phyloP scores from a whole-genome alignment of 768 basidiomycete species.

The Leccinum subtestaceum region DNA sequence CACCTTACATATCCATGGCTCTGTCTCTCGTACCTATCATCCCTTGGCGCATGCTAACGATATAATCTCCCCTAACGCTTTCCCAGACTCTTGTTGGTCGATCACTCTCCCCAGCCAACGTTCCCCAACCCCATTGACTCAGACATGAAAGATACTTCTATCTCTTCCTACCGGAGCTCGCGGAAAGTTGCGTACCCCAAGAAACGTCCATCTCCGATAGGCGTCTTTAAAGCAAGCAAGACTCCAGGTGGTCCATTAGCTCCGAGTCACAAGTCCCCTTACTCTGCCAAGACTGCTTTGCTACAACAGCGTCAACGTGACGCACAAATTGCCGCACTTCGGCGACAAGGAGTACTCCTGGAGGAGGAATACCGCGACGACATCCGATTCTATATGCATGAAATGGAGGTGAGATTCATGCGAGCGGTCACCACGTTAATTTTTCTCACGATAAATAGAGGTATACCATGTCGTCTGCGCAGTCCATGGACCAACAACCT shows the following conservation, averaged over 20 bases:
- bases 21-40: slow-evolving; percentile 1
- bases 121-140: slow-evolving; percentile 20
- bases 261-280: slow-evolving; percentile 59
- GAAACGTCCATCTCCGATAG: slow-evolving; percentile 83
- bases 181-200: slow-evolving; percentile 72
- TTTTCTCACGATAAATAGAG: slow-evolving; percentile 44
- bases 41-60: slow-evolving; percentile 17
- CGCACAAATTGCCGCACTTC: slow-evolving; percentile 63
- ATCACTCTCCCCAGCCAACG: slow-evolving; percentile 42
- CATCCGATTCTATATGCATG: slow-evolving; percentile 90
- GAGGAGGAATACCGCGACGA: slow-evolving; percentile 97
- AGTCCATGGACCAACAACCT: slow-evolving; percentile 98
- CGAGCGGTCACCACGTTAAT: slow-evolving; percentile 6
- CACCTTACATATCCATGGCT: slow-evolving; percentile 4
- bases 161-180: slow-evolving; percentile 54
- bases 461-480: slow-evolving; percentile 84
- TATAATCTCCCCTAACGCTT: slow-evolving; percentile 24
- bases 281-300: slow-evolving; percentile 58
- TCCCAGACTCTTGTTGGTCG: slow-evolving; percentile 43
- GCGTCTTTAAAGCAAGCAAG: slow-evolving; percentile 67
- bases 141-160: slow-evolving; percentile 79
- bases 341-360: slow-evolving; percentile 71
- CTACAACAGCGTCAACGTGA: slow-evolving; percentile 67
- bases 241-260: slow-evolving; percentile 47
- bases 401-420: slow-evolving; percentile 85